These are phyloP conservation scores for Trichoderma sp. DNA, from an alignment of 2,329 filamentous ascomycete species.

Conservation along the genomic window DNA sequence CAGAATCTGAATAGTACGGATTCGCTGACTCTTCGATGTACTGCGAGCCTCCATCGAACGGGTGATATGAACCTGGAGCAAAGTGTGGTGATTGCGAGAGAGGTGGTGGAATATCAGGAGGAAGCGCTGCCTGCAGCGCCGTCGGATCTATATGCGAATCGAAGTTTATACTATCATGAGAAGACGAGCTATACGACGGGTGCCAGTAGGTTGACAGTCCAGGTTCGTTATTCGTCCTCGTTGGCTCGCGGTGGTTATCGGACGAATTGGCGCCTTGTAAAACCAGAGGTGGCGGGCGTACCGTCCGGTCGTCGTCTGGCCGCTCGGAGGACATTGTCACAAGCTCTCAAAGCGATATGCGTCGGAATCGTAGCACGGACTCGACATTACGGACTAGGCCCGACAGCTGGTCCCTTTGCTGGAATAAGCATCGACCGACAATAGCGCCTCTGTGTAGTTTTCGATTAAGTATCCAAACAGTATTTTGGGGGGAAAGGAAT, in stretches of 20 bases:
- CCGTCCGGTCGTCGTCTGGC: constrained; percentile 28
- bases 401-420: not conserved
- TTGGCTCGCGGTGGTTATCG: constrained; percentile 9
- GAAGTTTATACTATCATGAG: constrained; percentile 37
- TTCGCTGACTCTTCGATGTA: constrained; percentile 35
- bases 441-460: not conserved
- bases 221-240: constrained; percentile 36
- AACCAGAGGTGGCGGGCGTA: constrained; percentile 57
- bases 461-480: not conserved
- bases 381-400: constrained; percentile 3
- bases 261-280: constrained; percentile 56
- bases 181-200: constrained; percentile 41
- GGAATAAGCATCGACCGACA: not conserved
- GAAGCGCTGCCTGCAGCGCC: constrained; percentile 53
- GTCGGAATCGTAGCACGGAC: not conserved
- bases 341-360: not conserved
- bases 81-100: constrained; percentile 25
- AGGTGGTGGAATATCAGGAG: constrained; percentile 46
- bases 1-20: constrained; percentile 51
- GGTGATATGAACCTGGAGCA: constrained; percentile 31
- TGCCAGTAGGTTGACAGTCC: constrained; percentile 54
- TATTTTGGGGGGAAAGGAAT: not conserved
- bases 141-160: constrained; percentile 53
- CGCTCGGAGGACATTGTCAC: constrained; percentile 32
- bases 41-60: constrained; percentile 31